Evolutionary conservation across 164 flowering plant species (phyloP).

Genomic region (Chloranthus sessilifolius): DNA sequence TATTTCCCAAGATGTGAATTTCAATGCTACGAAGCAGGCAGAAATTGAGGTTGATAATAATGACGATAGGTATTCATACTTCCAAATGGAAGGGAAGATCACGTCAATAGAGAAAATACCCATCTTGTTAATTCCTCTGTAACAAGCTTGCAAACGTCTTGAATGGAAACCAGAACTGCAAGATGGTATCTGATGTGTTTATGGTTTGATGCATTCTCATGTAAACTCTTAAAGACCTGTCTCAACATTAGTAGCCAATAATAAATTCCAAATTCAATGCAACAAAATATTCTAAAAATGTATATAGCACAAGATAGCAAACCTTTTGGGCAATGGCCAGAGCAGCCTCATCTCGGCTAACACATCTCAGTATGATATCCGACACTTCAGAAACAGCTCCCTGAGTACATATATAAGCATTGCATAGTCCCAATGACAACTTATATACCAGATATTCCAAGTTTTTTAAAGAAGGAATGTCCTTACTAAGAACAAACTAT

Average conservation of each 20-base stretch:
- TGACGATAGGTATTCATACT: no score
- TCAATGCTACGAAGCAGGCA: no score
- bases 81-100: no score
- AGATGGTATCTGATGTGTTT: slow-evolving; percentile 70
- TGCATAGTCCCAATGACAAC: no score
- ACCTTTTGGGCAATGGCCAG: slow-evolving; percentile 97
- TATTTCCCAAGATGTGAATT: no score
- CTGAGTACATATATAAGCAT: slow-evolving; percentile 26
- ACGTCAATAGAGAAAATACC: slow-evolving; percentile 46
- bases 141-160: slow-evolving; percentile 95
- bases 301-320: slow-evolving; percentile 1
- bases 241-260: slow-evolving; percentile 2
- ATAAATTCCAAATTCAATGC: not conserved
- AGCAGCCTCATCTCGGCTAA: slow-evolving; percentile 94
- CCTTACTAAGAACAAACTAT: no score
- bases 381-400: slow-evolving; percentile 77
- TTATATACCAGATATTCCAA: no score
- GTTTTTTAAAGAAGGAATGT: no score
- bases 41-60: no score
- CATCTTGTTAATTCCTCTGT: slow-evolving; percentile 96
- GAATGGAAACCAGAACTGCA: slow-evolving; percentile 73
- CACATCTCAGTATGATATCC: slow-evolving; percentile 75
- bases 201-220: slow-evolving; percentile 63
- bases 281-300: not conserved
- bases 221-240: slow-evolving; percentile 82